phyloP scores from a whole-genome alignment of 2,329 filamentous ascomycete genomes.

The Talaromyces marneffei region DNA sequence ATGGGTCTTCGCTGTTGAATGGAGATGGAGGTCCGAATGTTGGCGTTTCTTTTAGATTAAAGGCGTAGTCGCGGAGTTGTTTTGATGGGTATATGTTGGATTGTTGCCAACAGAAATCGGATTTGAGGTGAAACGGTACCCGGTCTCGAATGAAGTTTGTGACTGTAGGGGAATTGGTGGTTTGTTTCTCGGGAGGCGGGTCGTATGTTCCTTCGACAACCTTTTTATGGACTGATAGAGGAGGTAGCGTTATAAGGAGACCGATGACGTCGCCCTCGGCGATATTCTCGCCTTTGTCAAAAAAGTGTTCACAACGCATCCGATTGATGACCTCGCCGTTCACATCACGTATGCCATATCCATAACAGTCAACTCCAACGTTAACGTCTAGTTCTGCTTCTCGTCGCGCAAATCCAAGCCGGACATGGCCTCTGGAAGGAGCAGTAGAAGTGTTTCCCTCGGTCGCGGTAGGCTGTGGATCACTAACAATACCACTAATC shows the following conservation, averaged over 20 bases:
- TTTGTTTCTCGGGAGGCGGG: slow-evolving; percentile 62
- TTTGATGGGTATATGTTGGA: slow-evolving; percentile 65
- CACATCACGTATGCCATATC: slow-evolving; percentile 86
- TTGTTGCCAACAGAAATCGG: slow-evolving; percentile 82
- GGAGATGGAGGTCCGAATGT: slow-evolving; percentile 49
- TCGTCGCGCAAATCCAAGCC: slow-evolving; percentile 43
- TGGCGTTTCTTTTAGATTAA: slow-evolving; percentile 42
- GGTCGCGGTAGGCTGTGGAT: slow-evolving; percentile 18
- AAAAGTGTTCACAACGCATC: slow-evolving; percentile 88
- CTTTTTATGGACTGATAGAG: slow-evolving; percentile 78
- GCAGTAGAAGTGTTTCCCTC: slow-evolving; percentile 21
- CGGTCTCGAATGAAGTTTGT: slow-evolving; percentile 89
- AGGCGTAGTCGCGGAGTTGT: slow-evolving; percentile 68
- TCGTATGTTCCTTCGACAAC: slow-evolving; percentile 84
- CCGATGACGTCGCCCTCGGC: slow-evolving; percentile 90
- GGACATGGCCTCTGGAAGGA: slow-evolving; percentile 39
- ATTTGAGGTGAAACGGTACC: slow-evolving; percentile 89
- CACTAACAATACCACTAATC: slow-evolving; percentile 56
- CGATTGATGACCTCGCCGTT: slow-evolving; percentile 88
- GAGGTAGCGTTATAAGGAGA: slow-evolving; percentile 83
- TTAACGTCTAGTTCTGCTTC: slow-evolving; percentile 45
- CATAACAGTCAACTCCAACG: slow-evolving; percentile 89
- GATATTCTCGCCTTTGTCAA: slow-evolving; percentile 70
- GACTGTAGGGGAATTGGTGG: slow-evolving; percentile 47
- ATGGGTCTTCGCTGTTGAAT: slow-evolving; percentile 61